These are phyloP conservation scores for Emergomyces orientalis DNA, from an alignment of 2,329 filamentous ascomycete species.

Conservation along the genomic window DNA sequence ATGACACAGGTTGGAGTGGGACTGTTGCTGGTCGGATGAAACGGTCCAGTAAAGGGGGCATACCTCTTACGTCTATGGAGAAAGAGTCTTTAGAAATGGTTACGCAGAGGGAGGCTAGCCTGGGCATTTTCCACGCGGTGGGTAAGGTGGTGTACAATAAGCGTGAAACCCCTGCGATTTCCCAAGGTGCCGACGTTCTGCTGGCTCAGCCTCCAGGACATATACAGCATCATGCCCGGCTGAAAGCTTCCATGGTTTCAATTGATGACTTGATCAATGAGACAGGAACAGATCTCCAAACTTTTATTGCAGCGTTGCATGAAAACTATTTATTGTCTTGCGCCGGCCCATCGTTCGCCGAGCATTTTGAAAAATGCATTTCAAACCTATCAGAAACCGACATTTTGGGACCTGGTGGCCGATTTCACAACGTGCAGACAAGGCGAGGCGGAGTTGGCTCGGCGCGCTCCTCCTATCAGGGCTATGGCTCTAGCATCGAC, in stretches of 20 bases:
- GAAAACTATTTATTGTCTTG: slow-evolving; percentile 92
- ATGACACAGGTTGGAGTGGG: slow-evolving; percentile 64
- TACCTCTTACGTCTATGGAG: slow-evolving; percentile 61
- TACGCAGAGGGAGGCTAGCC: slow-evolving; percentile 74
- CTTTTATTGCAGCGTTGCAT: slow-evolving; percentile 81
- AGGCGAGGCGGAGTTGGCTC: slow-evolving; percentile 46
- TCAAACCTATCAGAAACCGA: slow-evolving; percentile 82
- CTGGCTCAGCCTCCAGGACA: slow-evolving; percentile 52
- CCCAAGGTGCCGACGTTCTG: slow-evolving; percentile 30
- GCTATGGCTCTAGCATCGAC: slow-evolving; percentile 55
- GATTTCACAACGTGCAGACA: slow-evolving; percentile 19
- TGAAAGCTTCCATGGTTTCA: slow-evolving; percentile 54
- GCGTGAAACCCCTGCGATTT: slow-evolving; percentile 48
- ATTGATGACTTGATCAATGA: slow-evolving; percentile 80
- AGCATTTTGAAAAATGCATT: slow-evolving; percentile 75
- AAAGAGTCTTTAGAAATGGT: slow-evolving; percentile 69
- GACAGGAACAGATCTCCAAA: slow-evolving; percentile 82
- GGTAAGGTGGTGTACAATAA: slow-evolving; percentile 98
- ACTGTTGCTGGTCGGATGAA: slow-evolving; percentile 61
- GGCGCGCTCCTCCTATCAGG: slow-evolving; percentile 39
- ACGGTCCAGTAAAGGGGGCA: slow-evolving; percentile 42
- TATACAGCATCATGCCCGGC: slow-evolving; percentile 49
- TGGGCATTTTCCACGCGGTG: slow-evolving; percentile 93
- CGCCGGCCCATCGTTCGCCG: slow-evolving; percentile 57
- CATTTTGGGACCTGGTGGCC: slow-evolving; percentile 63